Percentiles rank a stretch among this genome's conserved stretches.
Conservation (phyloP, 345 rosid genomes). For the Raphanus raphanistrum region DNA sequence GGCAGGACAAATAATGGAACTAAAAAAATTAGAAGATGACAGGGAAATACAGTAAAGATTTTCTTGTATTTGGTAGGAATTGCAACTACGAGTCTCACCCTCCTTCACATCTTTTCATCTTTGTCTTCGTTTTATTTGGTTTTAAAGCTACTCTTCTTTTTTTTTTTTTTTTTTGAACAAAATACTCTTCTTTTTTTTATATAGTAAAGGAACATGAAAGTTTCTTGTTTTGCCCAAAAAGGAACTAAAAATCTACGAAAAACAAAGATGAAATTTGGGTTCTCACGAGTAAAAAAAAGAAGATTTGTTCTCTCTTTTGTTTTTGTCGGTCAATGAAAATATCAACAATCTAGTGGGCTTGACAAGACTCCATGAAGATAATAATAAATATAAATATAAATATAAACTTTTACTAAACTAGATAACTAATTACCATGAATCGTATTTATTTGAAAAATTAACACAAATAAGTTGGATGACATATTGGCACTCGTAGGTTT, state of each 20-base stretch:
- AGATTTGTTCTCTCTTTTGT: not conserved
- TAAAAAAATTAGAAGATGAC: conserved; percentile 17
- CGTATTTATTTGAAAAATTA: no score
- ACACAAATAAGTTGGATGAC: no score
- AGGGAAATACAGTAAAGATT: conserved; percentile 1
- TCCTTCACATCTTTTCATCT: conserved; percentile 21
- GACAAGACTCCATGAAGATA: no score
- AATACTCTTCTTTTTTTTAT: not conserved
- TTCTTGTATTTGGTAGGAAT: conserved; percentile 27
- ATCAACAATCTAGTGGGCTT: not conserved
- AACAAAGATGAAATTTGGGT: not conserved
- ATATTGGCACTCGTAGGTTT: no score
- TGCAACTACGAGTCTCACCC: conserved; percentile 38
- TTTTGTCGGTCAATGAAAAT: not conserved
- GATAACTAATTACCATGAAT: no score
- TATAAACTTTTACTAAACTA: no score
- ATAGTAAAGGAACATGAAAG: not conserved
- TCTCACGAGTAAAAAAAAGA: not conserved
- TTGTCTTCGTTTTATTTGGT: not conserved
- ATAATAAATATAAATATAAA: no score
- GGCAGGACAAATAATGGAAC: not conserved
- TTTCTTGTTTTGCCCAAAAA: not conserved
- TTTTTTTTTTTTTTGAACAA: not conserved
- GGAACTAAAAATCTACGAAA: not conserved
- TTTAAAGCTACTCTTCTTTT: not conserved